Conservation (phyloP, 805 yeast genomes). For the Martiniozyma abietophila region DNA sequence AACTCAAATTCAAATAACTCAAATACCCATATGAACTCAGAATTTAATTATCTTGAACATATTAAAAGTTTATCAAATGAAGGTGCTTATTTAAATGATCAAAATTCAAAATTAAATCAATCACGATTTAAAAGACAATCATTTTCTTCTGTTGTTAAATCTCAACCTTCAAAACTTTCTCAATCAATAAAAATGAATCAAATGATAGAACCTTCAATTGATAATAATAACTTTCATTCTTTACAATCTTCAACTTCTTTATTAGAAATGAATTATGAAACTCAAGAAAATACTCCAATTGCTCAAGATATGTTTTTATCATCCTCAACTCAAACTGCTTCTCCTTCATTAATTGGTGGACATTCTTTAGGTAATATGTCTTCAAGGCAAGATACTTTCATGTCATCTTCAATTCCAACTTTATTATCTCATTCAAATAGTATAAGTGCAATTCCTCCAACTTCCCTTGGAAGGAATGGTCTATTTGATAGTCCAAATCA, state of each 20-base stretch:
- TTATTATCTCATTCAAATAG: conserved; percentile 5
- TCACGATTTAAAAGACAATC: conserved; percentile 18
- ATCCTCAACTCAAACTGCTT: conserved; percentile 9
- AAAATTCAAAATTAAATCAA: background rate
- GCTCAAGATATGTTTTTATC: conserved; percentile 13
- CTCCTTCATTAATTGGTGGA: conserved; percentile 8
- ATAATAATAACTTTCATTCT: background rate
- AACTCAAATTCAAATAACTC: conserved; percentile 3
- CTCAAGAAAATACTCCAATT: conserved; percentile 9
- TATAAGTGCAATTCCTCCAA: conserved; percentile 4
- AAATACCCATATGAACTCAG: conserved; percentile 1
- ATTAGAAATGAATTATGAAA: background rate
- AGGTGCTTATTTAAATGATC: conserved; percentile 9
- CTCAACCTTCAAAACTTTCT: conserved; percentile 22
- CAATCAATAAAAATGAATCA: conserved; percentile 18
- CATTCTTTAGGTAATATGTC: conserved; percentile 7
- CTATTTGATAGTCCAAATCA: conserved; percentile 18
- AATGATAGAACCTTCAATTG: background rate
- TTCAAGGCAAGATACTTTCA: conserved; percentile 6
- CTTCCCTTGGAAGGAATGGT: conserved; percentile 5
- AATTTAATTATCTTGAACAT: conserved; percentile 12
- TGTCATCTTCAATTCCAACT: conserved; percentile 5
- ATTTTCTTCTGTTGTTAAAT: conserved; percentile 16
- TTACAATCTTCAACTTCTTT: conserved; percentile 1
- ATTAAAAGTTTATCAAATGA: conserved; percentile 13